Base-by-base conservation (phyloP, 306 rosid genomes). In the Trichosanthes cucumerina region DNA sequence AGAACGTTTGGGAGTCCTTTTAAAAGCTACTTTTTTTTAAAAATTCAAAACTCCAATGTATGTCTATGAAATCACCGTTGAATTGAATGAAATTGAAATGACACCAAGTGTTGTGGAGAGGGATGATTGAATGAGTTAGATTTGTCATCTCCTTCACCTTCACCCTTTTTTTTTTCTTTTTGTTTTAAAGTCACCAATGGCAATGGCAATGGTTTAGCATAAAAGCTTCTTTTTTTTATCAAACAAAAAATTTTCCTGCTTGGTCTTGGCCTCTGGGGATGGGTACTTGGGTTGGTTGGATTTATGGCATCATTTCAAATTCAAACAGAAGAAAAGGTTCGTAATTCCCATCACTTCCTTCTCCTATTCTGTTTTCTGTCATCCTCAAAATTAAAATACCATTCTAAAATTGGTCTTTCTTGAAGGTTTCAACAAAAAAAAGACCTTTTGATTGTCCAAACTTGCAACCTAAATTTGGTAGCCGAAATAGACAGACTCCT, bases 391-490 rank as follows among this genome's bases (percentile, higher is more conserved):
- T n/a, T n/a, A 4, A 18, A 52, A 4, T 19, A 4, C 19, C 58
- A 18, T 53, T 18, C 59, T 54, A 54, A 54, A 54, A 19, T 8
- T 6, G 3, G 26, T n/a, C 6, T 6, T 54, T 54, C 59, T 54
- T 54, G 59, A n/a, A 54, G 59, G 7, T 19, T n/a, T n/a, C n/a
- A n/a, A n/a, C 59, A 54, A n/a, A 6, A 21, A n/a, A 26, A 60
- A 7, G 43, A 4, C 41, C 9, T 62, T 28, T 31, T 28, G 44
- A 43, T 72, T 18, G 58, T 16, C 43, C 21, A 58, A 31, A 6
- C 28, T 72, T 80, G 52, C 60, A 80, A 24, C 33, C 83, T 18
- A 76, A 63, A 6, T 50, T 63, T 4, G 76, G 79, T 73, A 71
- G 59, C 15, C 5, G n/a, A 73, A 73, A 46, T 11, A 3, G 15